Conservation (phyloP, 106 monocot species). For the Triglochin maritima region DNA sequence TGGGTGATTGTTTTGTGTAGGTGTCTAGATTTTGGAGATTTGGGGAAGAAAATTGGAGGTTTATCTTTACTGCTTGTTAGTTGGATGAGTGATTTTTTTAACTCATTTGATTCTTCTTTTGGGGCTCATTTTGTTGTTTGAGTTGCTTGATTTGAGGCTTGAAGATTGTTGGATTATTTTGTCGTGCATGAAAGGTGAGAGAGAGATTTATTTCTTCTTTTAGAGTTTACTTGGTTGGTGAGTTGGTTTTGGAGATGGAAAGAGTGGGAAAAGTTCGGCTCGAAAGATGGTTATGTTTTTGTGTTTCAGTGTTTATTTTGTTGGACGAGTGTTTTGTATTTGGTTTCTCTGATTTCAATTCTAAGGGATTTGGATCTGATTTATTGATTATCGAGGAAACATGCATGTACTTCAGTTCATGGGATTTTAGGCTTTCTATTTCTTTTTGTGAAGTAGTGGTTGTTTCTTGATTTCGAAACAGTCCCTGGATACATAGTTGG, state of each 20-base stretch:
- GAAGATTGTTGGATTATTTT: too few species aligned
- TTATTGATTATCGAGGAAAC: neutral
- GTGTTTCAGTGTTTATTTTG: too few species aligned
- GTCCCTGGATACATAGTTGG: constrained; percentile 24
- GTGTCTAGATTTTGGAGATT: neutral
- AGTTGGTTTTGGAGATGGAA: too few species aligned
- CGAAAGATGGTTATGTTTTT: too few species aligned
- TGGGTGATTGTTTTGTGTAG: neutral
- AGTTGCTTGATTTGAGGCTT: neutral
- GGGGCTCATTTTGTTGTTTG: neutral
- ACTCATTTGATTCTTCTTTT: neutral
- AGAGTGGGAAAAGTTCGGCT: too few species aligned
- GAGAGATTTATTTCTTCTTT: too few species aligned
- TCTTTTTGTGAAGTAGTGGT: neutral
- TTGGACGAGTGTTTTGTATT: neutral
- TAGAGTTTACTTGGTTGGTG: too few species aligned
- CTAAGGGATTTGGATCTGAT: neutral
- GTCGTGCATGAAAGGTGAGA: too few species aligned
- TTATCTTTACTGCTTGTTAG: neutral
- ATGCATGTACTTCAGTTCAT: neutral
- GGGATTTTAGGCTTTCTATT: neutral
- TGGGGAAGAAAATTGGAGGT: neutral
- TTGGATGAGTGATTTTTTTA: neutral
- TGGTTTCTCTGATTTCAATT: neutral
- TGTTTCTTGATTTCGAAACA: constrained; percentile 1